Base-by-base conservation (phyloP, 345 rosid genomes). In the Citrus sp. region DNA sequence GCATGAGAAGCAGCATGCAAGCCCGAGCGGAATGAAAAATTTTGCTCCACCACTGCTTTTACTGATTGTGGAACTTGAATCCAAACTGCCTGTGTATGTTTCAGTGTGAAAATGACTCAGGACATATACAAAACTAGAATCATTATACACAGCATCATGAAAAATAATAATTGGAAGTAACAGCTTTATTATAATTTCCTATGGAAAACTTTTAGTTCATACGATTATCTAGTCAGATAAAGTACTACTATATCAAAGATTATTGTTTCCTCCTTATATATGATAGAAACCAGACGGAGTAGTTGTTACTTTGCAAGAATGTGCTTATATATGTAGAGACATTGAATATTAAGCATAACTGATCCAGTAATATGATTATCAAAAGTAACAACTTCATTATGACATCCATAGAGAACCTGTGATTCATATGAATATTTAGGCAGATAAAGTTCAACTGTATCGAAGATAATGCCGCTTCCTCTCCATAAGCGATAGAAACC, bases 1-100 rank as follows among this genome's bases (percentile, higher is more conserved):
- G 97, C 99, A 82, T 95, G 99, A 82, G 91, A 93, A 78, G 98
- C 97, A 67, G 97, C 98, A 83, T 93, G 98, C 87, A 92, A 83
- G 80, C 98, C 99, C 6, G 92, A 88, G 37, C 87, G 90, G 61
- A 93, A 86, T 40, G 88, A 74, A 13, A 86, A 88, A 9, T 54
- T 51, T 64, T 68, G 70, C 79, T 86, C 92, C 21, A 92, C 92
- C 35, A 37, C 81, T 79, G 79, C 40, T 85, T 89, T 89, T 77
- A 88, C 75, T 30, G 89, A 75, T 75, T 81, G 86, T 18, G 98
- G 90, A 82, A 93, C 94, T 86, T 83, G 86, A 85, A 95, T 88
- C 99, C 98, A 95, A 49, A 91, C 97, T 54, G 97, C 99, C 99
- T 93, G 91, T 71, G 70, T 67, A 30, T 32, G 76, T 32, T 62